phyloP scores from a whole-genome alignment of 1,284 basidiomycete species.

The Rhodotorula sp. region DNA sequence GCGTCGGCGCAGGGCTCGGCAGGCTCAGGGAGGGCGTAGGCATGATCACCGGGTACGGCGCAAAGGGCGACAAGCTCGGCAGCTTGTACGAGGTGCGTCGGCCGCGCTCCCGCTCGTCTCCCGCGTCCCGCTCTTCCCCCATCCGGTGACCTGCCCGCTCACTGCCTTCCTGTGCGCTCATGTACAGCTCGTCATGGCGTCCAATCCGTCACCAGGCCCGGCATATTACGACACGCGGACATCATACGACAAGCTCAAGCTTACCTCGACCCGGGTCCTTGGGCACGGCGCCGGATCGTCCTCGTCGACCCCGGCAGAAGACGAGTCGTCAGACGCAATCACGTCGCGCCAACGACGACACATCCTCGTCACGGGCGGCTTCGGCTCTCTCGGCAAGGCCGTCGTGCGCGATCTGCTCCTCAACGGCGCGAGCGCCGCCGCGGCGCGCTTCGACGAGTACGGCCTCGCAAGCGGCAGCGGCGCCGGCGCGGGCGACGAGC shows the following conservation, averaged over 20 bases:
- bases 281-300: conserved; percentile 30
- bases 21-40: conserved; percentile 29
- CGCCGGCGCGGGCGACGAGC: neutral
- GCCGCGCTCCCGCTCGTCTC: neutral
- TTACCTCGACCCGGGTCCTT: conserved; percentile 43
- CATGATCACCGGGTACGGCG: conserved; percentile 29
- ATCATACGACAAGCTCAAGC: conserved; percentile 38
- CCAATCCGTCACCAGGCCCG: conserved; percentile 36
- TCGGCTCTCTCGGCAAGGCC: conserved; percentile 43
- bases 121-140: neutral
- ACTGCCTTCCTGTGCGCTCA: no score
- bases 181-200: conserved; percentile 38
- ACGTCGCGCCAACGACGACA: conserved; percentile 32
- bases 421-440: neutral
- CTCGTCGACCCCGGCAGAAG: neutral
- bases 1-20: conserved; percentile 26
- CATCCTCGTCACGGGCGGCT: conserved; percentile 45
- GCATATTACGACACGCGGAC: conserved; percentile 41
- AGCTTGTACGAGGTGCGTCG: conserved; percentile 38
- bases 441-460: conserved; percentile 4
- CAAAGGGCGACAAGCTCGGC: conserved; percentile 25
- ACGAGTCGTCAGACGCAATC: conserved; percentile 1
- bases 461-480: neutral
- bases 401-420: conserved; percentile 44
- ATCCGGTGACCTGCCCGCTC: no score